These are phyloP conservation scores for Coemansia sp. DNA, from an alignment of 192 early-diverging fungal genomes.

Conservation along the genomic window DNA sequence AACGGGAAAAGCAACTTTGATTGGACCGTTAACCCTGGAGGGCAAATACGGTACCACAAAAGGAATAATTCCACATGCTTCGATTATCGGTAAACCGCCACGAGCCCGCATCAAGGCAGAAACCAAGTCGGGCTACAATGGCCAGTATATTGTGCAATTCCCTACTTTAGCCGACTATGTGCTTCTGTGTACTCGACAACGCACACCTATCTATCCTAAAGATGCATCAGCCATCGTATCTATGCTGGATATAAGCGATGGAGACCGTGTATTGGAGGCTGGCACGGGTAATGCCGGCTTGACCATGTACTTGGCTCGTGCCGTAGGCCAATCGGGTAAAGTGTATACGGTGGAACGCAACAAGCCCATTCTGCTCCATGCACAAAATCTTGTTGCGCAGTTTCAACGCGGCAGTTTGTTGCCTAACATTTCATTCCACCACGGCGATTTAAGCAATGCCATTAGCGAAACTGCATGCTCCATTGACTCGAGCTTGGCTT, in stretches of 20 bases:
- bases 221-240: slow-evolving; percentile 54
- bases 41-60: not conserved
- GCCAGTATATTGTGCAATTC: slow-evolving; percentile 30
- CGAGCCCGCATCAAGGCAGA: slow-evolving; percentile 17
- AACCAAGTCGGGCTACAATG: slow-evolving; percentile 4
- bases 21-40: slow-evolving; percentile 17
- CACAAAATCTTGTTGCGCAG: slow-evolving; percentile 45
- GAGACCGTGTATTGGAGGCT: slow-evolving; percentile 61
- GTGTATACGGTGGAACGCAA: slow-evolving; percentile 61
- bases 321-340: slow-evolving; percentile 35
- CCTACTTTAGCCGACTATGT: slow-evolving; percentile 41
- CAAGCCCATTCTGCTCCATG: slow-evolving; percentile 44
- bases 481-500: not conserved
- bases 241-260: slow-evolving; percentile 58
- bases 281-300: slow-evolving; percentile 68
- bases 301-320: slow-evolving; percentile 60
- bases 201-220: slow-evolving; percentile 66
- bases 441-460: slow-evolving; percentile 28
- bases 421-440: slow-evolving; percentile 46
- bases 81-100: slow-evolving; percentile 26
- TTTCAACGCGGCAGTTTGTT: slow-evolving; percentile 57
- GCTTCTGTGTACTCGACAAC: slow-evolving; percentile 17
- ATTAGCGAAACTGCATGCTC: slow-evolving; percentile 3
- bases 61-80: slow-evolving; percentile 19
- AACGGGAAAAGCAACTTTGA: slow-evolving; percentile 16